Base-by-base conservation (phyloP, 1,284 basidiomycete genomes). In the Lentinula novae-zelandiae region DNA sequence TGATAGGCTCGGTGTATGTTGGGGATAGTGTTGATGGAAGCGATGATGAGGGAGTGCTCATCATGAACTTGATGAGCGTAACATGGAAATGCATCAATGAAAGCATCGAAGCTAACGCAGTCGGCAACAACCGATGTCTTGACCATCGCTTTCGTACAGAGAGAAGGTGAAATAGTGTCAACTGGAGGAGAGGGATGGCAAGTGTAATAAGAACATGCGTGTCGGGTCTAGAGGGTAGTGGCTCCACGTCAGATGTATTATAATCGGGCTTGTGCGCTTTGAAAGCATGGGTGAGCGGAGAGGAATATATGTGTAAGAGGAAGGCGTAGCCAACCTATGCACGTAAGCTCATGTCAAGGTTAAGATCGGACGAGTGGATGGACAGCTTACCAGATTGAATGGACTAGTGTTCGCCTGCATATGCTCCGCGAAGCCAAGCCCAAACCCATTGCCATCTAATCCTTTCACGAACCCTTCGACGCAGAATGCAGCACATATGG, bases 271-370 rank as follows among this genome's bases (percentile, higher is more conserved):
- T 80, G 67, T 90, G 86, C 1, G 89, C 71, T 60, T 78, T 79
- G 65, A 73, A 74, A 12, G 73, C 70, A 66, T 89, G 84, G 8
- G 83, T 82, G 33, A 83, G 69, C 0, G 87, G 84, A 1, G 84
- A 84, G 0, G 87, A 83, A 72, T 90, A 90, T 7, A 89, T 80
- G 65, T 90, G 86, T 15, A 91, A 71, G 46, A 89, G 76, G 71
- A 90, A 90, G 0, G 87, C 83, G 66, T 90, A 91, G 39, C 87
- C 86, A 64, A 89, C 83, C 89, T 90, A 6, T 8, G n/a, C 12
- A 60, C 22, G 20, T 22, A 57, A 50, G 44, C 27, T 31, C n/a
- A 22, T 51, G 40, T 46, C 31, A 46, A 58, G 40, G 40, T 46
- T 33, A 46, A 58, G 40, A 36, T 53, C 51, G 27, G 39, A 36